Percentiles rank a stretch among this genome's conserved stretches.
Evolutionary conservation across 225 moss, liverwort and hornwort species (phyloP).

Genomic region (Neckera pumila): DNA sequence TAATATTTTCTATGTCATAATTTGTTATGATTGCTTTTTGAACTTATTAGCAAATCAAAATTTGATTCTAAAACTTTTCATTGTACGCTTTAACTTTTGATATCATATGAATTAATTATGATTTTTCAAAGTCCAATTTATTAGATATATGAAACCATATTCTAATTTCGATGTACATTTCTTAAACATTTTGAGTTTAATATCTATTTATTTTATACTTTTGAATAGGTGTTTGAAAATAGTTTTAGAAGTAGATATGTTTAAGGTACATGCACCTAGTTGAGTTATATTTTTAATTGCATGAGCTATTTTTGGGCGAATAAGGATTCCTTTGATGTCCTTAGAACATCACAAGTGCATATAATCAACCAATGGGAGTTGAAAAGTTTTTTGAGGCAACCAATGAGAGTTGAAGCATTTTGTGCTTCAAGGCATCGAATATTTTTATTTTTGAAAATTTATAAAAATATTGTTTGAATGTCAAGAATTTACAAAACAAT

Average conservation of each 20-base stretch:
- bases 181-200: no score
- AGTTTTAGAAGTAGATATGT: neutral
- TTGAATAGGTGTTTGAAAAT: rapidly evolving
- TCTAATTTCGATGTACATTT: no score
- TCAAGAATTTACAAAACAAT: rapidly evolving
- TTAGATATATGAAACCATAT: no score
- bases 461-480: neutral
- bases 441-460: neutral
- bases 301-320: rapidly evolving
- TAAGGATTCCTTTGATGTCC: no score
- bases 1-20: neutral
- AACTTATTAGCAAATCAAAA: neutral
- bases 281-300: rapidly evolving
- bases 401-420: no score
- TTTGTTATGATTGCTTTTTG: rapidly evolving
- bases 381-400: neutral
- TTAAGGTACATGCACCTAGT: neutral
- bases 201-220: no score
- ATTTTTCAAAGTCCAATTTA: no score
- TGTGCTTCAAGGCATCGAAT: neutral
- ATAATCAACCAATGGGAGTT: neutral
- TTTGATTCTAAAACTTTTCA: neutral
- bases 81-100: neutral
- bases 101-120: no score
- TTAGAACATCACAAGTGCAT: rapidly evolving